These are phyloP conservation scores for Dactylis glomerata DNA, from an alignment of 176 grass and related monocot genomes.

Conservation along the genomic window DNA sequence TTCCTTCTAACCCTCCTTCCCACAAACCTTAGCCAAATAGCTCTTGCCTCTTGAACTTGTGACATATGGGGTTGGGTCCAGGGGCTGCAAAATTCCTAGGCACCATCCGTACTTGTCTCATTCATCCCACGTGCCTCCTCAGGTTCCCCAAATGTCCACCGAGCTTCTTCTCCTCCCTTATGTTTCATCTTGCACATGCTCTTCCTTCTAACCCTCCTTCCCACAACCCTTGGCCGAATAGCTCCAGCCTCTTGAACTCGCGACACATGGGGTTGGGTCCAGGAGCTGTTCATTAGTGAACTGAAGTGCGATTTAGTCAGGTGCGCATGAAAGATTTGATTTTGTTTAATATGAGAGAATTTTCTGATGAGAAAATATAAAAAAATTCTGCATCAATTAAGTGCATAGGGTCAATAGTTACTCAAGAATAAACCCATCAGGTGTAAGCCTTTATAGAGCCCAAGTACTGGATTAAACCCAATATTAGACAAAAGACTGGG, in stretches of 20 bases:
- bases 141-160: not conserved
- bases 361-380: not conserved
- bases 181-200: not conserved
- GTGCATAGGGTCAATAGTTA: not conserved
- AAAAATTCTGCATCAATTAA: not conserved
- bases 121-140: not conserved
- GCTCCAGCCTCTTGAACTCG: not conserved
- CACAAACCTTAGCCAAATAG: not conserved
- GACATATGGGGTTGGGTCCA: not conserved
- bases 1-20: not conserved
- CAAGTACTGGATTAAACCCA: not conserved
- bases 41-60: not conserved
- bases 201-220: not conserved
- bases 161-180: not conserved
- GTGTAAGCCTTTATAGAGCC: not conserved
- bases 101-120: not conserved
- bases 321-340: not conserved
- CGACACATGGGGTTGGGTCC: not conserved
- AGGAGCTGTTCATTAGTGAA: not conserved
- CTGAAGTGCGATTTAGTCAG: not conserved
- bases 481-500: not conserved
- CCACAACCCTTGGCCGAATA: not conserved
- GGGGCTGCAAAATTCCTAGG: no score
- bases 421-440: not conserved
- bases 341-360: not conserved